A percentile compares a stretch with the other conserved stretches of the same genome.
Conservation (phyloP, 2,329 filamentous ascomycete genomes). For the Fusarium sp. region DNA sequence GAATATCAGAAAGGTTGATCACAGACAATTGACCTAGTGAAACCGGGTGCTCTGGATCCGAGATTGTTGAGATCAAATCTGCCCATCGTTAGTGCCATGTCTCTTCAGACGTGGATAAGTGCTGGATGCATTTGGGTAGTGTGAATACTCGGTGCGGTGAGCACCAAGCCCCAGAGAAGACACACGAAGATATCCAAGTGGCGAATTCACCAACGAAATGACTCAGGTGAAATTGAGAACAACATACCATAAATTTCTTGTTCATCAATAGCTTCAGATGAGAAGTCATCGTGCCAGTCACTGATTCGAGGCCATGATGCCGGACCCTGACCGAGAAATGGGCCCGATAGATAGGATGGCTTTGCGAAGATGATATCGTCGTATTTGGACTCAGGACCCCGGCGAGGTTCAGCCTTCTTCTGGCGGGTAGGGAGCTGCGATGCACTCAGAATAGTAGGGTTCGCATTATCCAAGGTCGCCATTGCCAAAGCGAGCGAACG, state of each 20-base stretch:
- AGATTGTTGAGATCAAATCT: slow-evolving; percentile 96
- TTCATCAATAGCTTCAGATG: slow-evolving; percentile 89
- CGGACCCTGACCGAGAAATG: slow-evolving; percentile 56
- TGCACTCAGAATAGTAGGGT: slow-evolving; percentile 90
- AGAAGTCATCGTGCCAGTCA: slow-evolving; percentile 68
- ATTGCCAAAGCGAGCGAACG: slow-evolving; percentile 22
- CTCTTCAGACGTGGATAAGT: not conserved
- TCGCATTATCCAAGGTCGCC: slow-evolving; percentile 77
- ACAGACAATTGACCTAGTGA: slow-evolving; percentile 94
- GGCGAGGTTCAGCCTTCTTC: slow-evolving; percentile 62
- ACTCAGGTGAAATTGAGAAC: slow-evolving; percentile 6
- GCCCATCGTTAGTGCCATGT: slow-evolving; percentile 38
- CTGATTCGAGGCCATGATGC: slow-evolving; percentile 52
- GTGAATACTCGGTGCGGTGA: not conserved
- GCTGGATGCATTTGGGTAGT: not conserved
- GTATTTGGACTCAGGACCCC: slow-evolving; percentile 62
- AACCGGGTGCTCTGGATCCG: slow-evolving; percentile 95
- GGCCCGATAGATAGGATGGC: slow-evolving; percentile 59
- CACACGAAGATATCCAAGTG: slow-evolving; percentile 7
- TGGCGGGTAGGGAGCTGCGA: slow-evolving; percentile 88
- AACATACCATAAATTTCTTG: slow-evolving; percentile 92
- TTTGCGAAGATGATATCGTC: slow-evolving; percentile 62
- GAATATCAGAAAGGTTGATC: slow-evolving; percentile 94
- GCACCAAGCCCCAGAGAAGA: slow-evolving; percentile 1
- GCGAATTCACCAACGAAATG: slow-evolving; percentile 22